Base-by-base conservation (phyloP, 2,329 filamentous ascomycete species). In the Talaromyces sp. region DNA sequence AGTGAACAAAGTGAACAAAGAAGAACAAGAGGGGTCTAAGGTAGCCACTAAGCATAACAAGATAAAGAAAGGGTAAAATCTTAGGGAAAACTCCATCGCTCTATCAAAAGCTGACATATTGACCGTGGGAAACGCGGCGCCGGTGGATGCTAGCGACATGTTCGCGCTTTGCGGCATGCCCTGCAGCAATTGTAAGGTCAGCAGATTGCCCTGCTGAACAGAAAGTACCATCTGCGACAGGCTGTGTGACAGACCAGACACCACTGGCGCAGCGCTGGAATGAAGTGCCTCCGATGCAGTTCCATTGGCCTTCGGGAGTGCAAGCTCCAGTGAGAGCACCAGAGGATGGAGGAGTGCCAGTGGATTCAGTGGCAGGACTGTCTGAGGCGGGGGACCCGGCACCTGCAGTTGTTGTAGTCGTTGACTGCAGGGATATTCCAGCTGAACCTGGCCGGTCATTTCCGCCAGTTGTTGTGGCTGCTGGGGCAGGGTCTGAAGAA, bases 251-350 rank as follows among this genome's bases (percentile, higher is more conserved):
- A 18, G 82, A 80, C 86, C 86, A 88, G 59, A 72, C 66, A 5
- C 85, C 85, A 14, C 79, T 82, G n/a, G 84, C 85, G 67, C 86
- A 88, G 61, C 85, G 84, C 74, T 88, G 85, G 79, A 86, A 88
- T 56, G 80, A 77, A 28, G 72, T 74, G 56, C 84, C 85, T 18
- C 74, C 77, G 30, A 86, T 74, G 69, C 86, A 88, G 73, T 85
- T 83, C 83, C 83, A 88, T 16, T 72, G 67, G 23, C 86, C 86
- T 67, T 88, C 85, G 4, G 74, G 62, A 36, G 69, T 73, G 75
- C 86, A 88, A 23, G 78, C 59, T 14, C 79, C 73, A 34, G 78
- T 79, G 6, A 76, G 69, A 27, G 70, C 66, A 71, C 69, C 60
- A 67, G 68, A 47, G 76, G 62, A 58, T 30, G 74, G 63, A 27